phyloP scores from a whole-genome alignment of 2,329 filamentous ascomycete genomes.

The Aspergillus fumigatiaffinis region DNA sequence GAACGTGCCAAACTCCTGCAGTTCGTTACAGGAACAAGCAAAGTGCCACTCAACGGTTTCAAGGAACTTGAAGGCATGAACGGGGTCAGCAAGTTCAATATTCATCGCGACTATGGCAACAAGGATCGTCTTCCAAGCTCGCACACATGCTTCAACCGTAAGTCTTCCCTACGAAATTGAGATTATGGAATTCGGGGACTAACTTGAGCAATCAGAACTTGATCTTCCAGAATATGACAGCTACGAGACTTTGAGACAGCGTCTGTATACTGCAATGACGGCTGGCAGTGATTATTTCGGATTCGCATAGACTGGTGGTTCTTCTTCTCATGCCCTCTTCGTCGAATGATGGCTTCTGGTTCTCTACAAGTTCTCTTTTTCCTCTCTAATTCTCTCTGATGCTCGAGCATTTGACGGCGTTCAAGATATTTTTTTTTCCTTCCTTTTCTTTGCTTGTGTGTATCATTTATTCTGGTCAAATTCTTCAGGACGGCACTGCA shows the following conservation, averaged over 20 bases:
- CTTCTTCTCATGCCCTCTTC: constrained; percentile 3
- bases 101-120: constrained; percentile 94
- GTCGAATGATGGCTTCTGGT: neutral
- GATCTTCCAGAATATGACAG: constrained; percentile 97
- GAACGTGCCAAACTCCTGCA: constrained; percentile 95
- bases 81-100: constrained; percentile 95
- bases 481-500: constrained; percentile 3
- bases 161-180: constrained; percentile 44
- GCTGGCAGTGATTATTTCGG: constrained; percentile 96
- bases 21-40: constrained; percentile 97
- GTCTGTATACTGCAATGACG: constrained; percentile 94
- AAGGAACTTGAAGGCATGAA: constrained; percentile 99
- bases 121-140: constrained; percentile 94
- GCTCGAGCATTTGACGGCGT: constrained; percentile 37
- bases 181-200: constrained; percentile 21
- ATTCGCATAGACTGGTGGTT: constrained; percentile 65
- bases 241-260: constrained; percentile 83
- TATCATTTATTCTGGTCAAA: constrained; percentile 15
- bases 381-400: constrained; percentile 14
- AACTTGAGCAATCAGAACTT: constrained; percentile 63
- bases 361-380: neutral
- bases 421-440: constrained; percentile 12
- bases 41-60: constrained; percentile 97
- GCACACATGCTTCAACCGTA: constrained; percentile 99
- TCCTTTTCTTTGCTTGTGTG: constrained; percentile 16